phyloP scores from a whole-genome alignment of 1,139 yeast genomes.

The Zygosaccharomyces sapae region DNA sequence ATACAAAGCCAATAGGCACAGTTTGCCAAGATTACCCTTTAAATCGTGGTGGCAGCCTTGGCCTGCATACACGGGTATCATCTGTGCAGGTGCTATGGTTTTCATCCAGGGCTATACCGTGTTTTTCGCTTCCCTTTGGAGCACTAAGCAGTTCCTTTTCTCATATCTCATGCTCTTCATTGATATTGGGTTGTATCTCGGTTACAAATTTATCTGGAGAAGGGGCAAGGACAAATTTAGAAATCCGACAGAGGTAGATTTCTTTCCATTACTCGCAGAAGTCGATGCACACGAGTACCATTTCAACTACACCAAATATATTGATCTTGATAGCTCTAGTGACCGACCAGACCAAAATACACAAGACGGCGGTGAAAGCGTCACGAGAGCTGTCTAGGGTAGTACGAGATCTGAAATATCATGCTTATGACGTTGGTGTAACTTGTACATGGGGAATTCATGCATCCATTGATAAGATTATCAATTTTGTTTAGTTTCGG shows the following conservation, averaged over 20 bases:
- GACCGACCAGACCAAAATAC: background rate
- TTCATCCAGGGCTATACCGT: conserved; percentile 64
- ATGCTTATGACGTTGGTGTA: too few relatives aligned
- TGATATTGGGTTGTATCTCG: conserved; percentile 51
- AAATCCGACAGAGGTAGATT: conserved; percentile 51
- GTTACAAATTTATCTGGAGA: conserved; percentile 51
- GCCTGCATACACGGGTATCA: conserved; percentile 47
- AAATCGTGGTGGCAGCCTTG: conserved; percentile 37
- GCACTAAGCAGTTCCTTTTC: conserved; percentile 55
- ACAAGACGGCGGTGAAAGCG: background rate
- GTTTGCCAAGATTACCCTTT: conserved; percentile 49
- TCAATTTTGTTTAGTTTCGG: background rate
- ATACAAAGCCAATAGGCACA: conserved; percentile 48
- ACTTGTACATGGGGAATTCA: too few relatives aligned
- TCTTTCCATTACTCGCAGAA: conserved; percentile 51
- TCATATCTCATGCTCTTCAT: conserved; percentile 65
- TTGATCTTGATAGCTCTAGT: background rate
- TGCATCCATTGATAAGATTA: too few relatives aligned
- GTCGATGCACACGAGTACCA: conserved; percentile 51
- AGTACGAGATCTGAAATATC: background rate
- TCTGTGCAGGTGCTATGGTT: conserved; percentile 50
- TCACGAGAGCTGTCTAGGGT: background rate
- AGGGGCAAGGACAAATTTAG: conserved; percentile 46
- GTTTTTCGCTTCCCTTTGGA: conserved; percentile 64
- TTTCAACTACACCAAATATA: conserved; percentile 22